phyloP scores from a whole-genome alignment of 2,329 filamentous ascomycete genomes.

The Niveomyces coronatus region DNA sequence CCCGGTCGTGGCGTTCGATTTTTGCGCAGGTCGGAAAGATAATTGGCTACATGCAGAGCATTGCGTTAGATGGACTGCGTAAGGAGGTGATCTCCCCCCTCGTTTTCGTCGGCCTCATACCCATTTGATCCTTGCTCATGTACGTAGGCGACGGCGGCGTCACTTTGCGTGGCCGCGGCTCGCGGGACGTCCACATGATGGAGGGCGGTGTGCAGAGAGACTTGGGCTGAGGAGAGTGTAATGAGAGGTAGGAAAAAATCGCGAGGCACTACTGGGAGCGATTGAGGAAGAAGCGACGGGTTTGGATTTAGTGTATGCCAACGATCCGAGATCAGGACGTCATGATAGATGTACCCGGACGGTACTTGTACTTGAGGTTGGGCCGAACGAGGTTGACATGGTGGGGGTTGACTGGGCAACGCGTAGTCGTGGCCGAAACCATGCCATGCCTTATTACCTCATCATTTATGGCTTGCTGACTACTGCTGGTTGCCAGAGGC shows the following conservation, averaged over 20 bases:
- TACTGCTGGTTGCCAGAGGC: neutral
- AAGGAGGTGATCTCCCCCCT: conserved; percentile 3
- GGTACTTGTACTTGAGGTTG: neutral
- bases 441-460: too few species aligned
- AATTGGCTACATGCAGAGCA: conserved; percentile 42
- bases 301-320: conserved; percentile 3
- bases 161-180: conserved; percentile 38
- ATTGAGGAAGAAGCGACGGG: conserved; percentile 7
- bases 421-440: neutral
- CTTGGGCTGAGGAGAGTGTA: conserved; percentile 19
- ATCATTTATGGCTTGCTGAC: neutral
- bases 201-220: too few species aligned
- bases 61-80: conserved; percentile 12
- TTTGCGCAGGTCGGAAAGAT: conserved; percentile 60
- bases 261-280: neutral
- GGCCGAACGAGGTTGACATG: neutral
- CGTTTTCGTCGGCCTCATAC: conserved; percentile 27
- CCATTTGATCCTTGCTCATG: conserved; percentile 59
- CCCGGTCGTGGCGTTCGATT: conserved; percentile 58
- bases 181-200: conserved; percentile 22
- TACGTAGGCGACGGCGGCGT: conserved; percentile 52
- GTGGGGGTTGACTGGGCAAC: conserved; percentile 21
- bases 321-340: conserved; percentile 7
- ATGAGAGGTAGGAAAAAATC: neutral
- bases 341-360: conserved; percentile 3